Conservation (phyloP, 768 basidiomycete species). For the Mycena vitilis region DNA sequence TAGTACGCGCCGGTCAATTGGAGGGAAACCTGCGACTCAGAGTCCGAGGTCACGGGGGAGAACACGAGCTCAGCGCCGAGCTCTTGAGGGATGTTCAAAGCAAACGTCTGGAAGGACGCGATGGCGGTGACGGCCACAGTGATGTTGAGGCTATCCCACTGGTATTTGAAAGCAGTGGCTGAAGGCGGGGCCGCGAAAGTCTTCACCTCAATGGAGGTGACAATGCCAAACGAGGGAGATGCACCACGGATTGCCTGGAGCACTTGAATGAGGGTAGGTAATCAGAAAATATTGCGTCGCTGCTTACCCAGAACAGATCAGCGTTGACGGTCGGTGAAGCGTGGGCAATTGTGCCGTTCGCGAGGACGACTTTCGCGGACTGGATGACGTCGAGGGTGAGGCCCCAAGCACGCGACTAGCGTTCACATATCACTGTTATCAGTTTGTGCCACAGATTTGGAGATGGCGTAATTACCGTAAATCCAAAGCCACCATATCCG, state of each 20-base stretch:
- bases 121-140: slow-evolving; percentile 45
- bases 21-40: too few relatives aligned
- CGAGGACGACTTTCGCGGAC: too few relatives aligned
- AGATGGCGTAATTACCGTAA: background rate
- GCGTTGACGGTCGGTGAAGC: too few relatives aligned
- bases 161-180: slow-evolving; percentile 50
- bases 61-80: slow-evolving; percentile 49
- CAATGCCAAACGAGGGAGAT: slow-evolving; percentile 53
- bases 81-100: slow-evolving; percentile 46
- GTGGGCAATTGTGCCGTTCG: too few relatives aligned
- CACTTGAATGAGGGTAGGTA: too few relatives aligned
- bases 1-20: too few relatives aligned
- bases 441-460: background rate
- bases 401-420: too few relatives aligned
- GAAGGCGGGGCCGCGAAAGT: slow-evolving; percentile 53
- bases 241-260: slow-evolving; percentile 47
- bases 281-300: too few relatives aligned
- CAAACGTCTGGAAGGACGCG: slow-evolving; percentile 48
- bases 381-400: too few relatives aligned
- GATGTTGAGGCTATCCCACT: slow-evolving; percentile 47
- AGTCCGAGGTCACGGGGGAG: background rate
- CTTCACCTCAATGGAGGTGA: slow-evolving; percentile 49
- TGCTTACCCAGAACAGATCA: too few relatives aligned
- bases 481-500: background rate
- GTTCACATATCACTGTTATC: slow-evolving; percentile 8